phyloP scores from a whole-genome alignment of 441 rosid species.

The Populus tomentosa region DNA sequence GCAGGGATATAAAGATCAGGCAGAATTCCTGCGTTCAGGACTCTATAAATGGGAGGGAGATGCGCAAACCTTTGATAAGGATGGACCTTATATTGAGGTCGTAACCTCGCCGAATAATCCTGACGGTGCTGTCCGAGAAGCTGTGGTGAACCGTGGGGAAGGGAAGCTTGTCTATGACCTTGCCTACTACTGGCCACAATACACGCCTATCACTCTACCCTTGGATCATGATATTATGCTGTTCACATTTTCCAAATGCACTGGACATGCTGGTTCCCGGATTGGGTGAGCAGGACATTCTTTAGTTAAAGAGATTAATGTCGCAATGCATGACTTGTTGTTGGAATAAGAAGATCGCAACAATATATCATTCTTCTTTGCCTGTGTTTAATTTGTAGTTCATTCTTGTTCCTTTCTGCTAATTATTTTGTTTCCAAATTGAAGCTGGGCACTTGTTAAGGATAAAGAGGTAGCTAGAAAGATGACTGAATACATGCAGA shows the following conservation, averaged over 20 bases:
- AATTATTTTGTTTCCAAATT: neutral
- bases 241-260: slow-evolving; percentile 83
- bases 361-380: neutral
- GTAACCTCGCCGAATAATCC: slow-evolving; percentile 83
- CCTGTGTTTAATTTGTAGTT: neutral
- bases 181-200: slow-evolving; percentile 92
- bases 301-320: neutral
- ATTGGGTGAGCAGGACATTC: slow-evolving; percentile 53
- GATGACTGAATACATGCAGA: slow-evolving; percentile 55
- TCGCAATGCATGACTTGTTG: neutral
- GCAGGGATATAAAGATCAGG: slow-evolving; percentile 60
- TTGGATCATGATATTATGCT: slow-evolving; percentile 76
- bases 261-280: slow-evolving; percentile 93
- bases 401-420: neutral
- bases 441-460: slow-evolving; percentile 81
- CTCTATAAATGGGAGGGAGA: slow-evolving; percentile 85
- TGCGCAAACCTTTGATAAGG: slow-evolving; percentile 42
- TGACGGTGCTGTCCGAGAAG: slow-evolving; percentile 55
- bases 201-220: slow-evolving; percentile 54
- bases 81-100: slow-evolving; percentile 60
- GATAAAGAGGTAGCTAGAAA: slow-evolving; percentile 58
- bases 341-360: neutral
- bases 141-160: slow-evolving; percentile 49
- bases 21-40: slow-evolving; percentile 41
- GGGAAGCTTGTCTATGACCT: slow-evolving; percentile 72